Conservation (phyloP, 257 asterid genomes). For the Solanum appendiculatum region DNA sequence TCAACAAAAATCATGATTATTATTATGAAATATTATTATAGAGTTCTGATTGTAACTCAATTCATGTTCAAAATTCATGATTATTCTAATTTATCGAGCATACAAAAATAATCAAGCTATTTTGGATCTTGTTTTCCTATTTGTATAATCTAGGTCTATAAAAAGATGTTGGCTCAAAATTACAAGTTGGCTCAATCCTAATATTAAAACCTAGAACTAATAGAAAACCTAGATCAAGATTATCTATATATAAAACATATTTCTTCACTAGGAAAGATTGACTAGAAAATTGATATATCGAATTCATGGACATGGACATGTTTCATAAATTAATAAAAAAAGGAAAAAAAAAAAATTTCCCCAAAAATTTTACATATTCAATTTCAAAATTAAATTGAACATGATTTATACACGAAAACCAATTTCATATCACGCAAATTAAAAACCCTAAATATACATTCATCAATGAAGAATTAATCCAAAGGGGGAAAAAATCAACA, state of each 20-base stretch:
- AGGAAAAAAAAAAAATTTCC: background rate
- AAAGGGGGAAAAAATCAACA: background rate
- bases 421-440: background rate
- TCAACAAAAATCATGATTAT: no score
- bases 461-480: background rate
- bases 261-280: background rate
- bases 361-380: background rate
- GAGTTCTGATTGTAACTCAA: no score
- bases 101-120: background rate
- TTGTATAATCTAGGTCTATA: background rate
- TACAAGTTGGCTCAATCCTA: background rate
- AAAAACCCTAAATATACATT: background rate
- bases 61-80: background rate
- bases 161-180: background rate
- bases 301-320: background rate
- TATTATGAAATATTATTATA: no score
- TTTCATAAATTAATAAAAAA: background rate
- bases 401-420: background rate
- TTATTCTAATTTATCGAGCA: background rate
- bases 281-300: background rate
- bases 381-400: background rate
- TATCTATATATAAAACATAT: background rate
- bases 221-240: background rate
- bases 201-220: background rate
- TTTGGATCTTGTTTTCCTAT: background rate